Evolutionary conservation across 2,329 filamentous ascomycete genomes (phyloP).

Genomic region (Tolypocladium cylindrosporum): DNA sequence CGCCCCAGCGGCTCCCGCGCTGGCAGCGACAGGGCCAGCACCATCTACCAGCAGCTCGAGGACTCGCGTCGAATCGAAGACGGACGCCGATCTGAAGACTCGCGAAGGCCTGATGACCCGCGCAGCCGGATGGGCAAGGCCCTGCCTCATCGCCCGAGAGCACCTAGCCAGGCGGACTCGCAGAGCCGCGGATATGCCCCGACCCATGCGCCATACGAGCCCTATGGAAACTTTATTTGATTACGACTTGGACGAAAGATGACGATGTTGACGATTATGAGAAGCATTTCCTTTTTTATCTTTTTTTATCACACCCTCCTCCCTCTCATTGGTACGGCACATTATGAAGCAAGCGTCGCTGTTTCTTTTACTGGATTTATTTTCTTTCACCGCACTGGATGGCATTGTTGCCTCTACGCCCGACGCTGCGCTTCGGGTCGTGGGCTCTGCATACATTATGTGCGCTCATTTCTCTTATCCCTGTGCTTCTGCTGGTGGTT

Average conservation of each 20-base stretch:
- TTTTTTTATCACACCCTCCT: conserved; percentile 8
- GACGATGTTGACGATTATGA: conserved; percentile 17
- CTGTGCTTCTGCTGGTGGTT: conserved; percentile 15
- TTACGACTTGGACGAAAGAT: conserved; percentile 17
- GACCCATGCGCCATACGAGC: conserved; percentile 17
- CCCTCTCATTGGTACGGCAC: neutral
- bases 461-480: conserved; percentile 4
- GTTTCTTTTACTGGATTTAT: conserved; percentile 11
- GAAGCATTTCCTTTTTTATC: conserved; percentile 9
- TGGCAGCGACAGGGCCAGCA: conserved; percentile 42
- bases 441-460: neutral
- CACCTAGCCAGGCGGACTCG: conserved; percentile 40
- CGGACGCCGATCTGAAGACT: conserved; percentile 19
- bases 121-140: conserved; percentile 29
- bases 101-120: conserved; percentile 31
- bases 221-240: conserved; percentile 21
- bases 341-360: conserved; percentile 9
- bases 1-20: conserved; percentile 21
- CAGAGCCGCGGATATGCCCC: conserved; percentile 23
- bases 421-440: conserved; percentile 8
- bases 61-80: conserved; percentile 21
- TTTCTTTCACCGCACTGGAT: conserved; percentile 10
- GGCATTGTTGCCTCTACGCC: conserved; percentile 4
- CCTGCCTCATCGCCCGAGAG: conserved; percentile 33
- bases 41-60: conserved; percentile 35